Evolutionary conservation across 306 rosid genomes (phyloP).

Genomic region (Cucumis cinereus): DNA sequence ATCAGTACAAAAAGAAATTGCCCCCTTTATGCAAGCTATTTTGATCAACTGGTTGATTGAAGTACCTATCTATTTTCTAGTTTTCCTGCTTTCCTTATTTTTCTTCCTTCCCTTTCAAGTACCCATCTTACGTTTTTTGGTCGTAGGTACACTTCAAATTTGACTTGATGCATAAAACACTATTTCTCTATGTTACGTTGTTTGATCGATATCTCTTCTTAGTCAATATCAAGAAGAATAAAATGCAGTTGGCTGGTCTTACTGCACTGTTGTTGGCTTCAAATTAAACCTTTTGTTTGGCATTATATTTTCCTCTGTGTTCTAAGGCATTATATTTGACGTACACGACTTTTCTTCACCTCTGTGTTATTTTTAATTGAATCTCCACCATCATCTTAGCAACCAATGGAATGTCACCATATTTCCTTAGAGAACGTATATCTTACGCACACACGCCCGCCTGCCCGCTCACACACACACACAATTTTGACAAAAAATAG

Average conservation of each 20-base stretch:
- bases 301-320: too few species aligned
- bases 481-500: too few species aligned
- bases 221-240: slow-evolving; percentile 43
- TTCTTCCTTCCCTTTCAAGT: background rate
- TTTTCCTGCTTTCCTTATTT: slow-evolving; percentile 1
- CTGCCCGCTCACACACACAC: too few species aligned
- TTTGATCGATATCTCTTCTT: slow-evolving; percentile 53
- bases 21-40: slow-evolving; percentile 68
- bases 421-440: too few species aligned
- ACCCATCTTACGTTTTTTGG: slow-evolving; percentile 3
- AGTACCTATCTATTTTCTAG: slow-evolving; percentile 25
- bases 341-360: too few species aligned
- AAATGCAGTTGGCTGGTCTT: slow-evolving; percentile 85
- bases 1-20: slow-evolving; percentile 54
- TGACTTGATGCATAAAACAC: slow-evolving; percentile 87
- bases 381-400: too few species aligned
- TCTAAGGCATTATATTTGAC: too few species aligned
- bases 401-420: too few species aligned
- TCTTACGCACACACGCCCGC: too few species aligned
- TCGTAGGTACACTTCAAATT: slow-evolving; percentile 74
- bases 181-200: slow-evolving; percentile 13
- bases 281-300: too few species aligned
- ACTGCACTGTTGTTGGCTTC: slow-evolving; percentile 85
- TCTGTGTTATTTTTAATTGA: too few species aligned
- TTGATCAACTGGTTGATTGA: slow-evolving; percentile 88